Percentiles rank a stretch among this genome's conserved stretches.
phyloP scores from a whole-genome alignment of 169 alveolate species.

The Plasmodium inui region DNA sequence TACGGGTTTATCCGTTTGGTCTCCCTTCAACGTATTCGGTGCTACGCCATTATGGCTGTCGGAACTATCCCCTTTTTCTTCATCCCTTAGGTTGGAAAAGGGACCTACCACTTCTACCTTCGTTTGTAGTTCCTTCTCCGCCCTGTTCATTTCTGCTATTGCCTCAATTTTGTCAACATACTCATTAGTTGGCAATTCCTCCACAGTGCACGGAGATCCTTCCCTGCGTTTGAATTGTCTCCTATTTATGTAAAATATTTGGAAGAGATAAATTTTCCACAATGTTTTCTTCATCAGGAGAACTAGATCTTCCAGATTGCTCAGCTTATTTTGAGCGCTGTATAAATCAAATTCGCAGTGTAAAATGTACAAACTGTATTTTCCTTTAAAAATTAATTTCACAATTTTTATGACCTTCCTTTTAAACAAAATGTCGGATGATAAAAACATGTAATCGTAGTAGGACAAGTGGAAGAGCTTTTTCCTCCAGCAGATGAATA shows the following conservation, averaged over 20 bases:
- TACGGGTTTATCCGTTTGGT: not conserved
- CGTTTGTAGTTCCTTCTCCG: not conserved
- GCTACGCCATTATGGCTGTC: not conserved
- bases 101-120: not conserved
- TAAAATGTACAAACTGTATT: slow-evolving; percentile 51
- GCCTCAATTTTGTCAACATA: not conserved
- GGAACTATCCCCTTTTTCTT: not conserved
- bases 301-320: slow-evolving; percentile 62
- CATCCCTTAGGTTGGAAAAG: not conserved
- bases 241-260: slow-evolving; percentile 42
- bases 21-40: not conserved
- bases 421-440: slow-evolving; percentile 63
- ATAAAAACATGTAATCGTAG: slow-evolving; percentile 68
- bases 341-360: slow-evolving; percentile 68
- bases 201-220: not conserved
- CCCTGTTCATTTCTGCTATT: slow-evolving; percentile 23
- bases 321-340: slow-evolving; percentile 40
- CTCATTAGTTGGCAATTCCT: too few species aligned
- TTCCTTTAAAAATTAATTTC: slow-evolving; percentile 57
- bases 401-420: slow-evolving; percentile 67
- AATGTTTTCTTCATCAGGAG: slow-evolving; percentile 36
- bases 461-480: slow-evolving; percentile 41
- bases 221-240: slow-evolving; percentile 7
- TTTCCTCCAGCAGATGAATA: slow-evolving; percentile 70
- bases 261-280: slow-evolving; percentile 65